Base-by-base conservation (phyloP, 1,284 basidiomycete genomes). In the Cryptococcus jaspeensis region DNA sequence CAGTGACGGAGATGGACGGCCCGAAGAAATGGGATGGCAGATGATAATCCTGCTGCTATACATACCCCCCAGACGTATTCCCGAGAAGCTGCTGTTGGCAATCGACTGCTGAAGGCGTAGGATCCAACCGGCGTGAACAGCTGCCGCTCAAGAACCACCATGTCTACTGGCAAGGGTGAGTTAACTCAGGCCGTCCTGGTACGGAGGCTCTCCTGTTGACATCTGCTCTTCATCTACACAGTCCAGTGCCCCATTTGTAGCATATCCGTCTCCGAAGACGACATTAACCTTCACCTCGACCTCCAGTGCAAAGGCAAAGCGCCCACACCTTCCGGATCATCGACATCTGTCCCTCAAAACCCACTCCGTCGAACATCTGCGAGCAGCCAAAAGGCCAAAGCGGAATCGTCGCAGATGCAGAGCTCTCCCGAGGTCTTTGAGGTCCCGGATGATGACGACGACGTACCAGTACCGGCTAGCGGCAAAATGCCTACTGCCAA, bases 261-360 rank as follows among this genome's bases (percentile, higher is more conserved):
- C 15, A 39, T 53, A 15, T 42, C 43, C 1, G 70, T 79, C 16
- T 49, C 69, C 8, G 67, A 70, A 40, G 36, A 52, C 0, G 65
- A 71, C 48, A 78, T 79, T 63, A 78, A 79, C 60, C 65, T 69
- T 11, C 78, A 79, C 49, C 64, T 79, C 28, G 78, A 79, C 62
- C 58, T 70, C 3, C 69, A 66, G 49, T 77, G 71, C 55, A 62
- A 59, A 2, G 68, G 67, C 5, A 15, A 50, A 20, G 3, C 42
- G 15, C 20, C 37, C 38, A 22, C 46, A 25, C 15, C 40, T 15
- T 28, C 36, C 48, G n/a, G 22, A 22, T 15, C 51, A 25, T 37
- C 52, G 20, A 25, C 23, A 32, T 37, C 43, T 15, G 37, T 40
- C 43, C 43, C 44, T n/a, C 38, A 22, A 18, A 11, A 32, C 48